phyloP scores from a whole-genome alignment of 1,284 basidiomycete genomes.

The Moesziomyces sp. region DNA sequence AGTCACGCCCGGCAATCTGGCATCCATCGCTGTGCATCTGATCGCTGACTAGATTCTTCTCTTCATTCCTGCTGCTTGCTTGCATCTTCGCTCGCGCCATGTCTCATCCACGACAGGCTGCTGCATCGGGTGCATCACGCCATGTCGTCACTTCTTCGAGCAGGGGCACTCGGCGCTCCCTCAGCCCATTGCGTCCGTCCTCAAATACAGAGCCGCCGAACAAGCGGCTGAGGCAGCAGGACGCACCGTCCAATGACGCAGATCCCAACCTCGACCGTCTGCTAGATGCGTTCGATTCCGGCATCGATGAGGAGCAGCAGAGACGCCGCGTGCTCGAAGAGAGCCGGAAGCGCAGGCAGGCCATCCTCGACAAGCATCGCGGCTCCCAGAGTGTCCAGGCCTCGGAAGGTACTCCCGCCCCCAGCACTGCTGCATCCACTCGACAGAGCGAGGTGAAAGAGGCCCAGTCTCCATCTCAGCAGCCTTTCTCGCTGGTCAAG shows the following conservation, averaged over 20 bases:
- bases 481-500: slow-evolving; percentile 22
- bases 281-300: slow-evolving; percentile 33
- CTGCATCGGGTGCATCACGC: slow-evolving; percentile 5
- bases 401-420: not conserved
- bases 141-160: not conserved
- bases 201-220: slow-evolving; percentile 9
- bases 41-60: not conserved
- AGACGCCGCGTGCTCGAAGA: slow-evolving; percentile 41
- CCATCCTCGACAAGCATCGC: slow-evolving; percentile 41
- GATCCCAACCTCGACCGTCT: slow-evolving; percentile 13
- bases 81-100: slow-evolving; percentile 2
- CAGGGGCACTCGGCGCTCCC: slow-evolving; percentile 5
- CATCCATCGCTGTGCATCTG: not conserved
- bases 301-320: slow-evolving; percentile 27
- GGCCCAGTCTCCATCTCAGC: not conserved
- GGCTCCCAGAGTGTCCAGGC: slow-evolving; percentile 4
- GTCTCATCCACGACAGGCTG: slow-evolving; percentile 19
- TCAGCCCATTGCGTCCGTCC: not conserved
- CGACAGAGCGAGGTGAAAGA: not conserved
- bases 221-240: slow-evolving; percentile 17
- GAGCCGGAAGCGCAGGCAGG: slow-evolving; percentile 48
- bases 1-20: not conserved
- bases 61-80: not conserved
- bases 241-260: not conserved
- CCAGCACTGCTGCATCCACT: not conserved